phyloP scores from a whole-genome alignment of 2,329 filamentous ascomycete species.

The Hypoxylon sp. region DNA sequence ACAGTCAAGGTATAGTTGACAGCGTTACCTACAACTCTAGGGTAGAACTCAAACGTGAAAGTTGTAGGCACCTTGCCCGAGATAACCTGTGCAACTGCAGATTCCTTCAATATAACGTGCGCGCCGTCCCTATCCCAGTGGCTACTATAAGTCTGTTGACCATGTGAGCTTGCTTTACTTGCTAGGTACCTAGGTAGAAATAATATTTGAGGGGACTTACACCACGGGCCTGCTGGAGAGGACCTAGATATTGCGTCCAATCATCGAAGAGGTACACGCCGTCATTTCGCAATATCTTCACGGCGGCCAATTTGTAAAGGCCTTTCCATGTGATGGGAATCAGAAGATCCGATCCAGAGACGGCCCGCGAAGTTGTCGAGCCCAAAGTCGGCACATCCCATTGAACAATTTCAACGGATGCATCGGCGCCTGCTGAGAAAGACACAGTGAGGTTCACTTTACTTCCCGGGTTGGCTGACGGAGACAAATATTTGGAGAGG shows the following conservation, averaged over 20 bases:
- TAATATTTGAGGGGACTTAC: conserved; percentile 43
- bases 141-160: conserved; percentile 61
- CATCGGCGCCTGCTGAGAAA: conserved; percentile 66
- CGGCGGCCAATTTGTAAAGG: conserved; percentile 63
- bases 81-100: conserved; percentile 63
- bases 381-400: conserved; percentile 64
- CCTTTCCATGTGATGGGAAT: conserved; percentile 69
- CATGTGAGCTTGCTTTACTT: not conserved
- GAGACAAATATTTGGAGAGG: conserved; percentile 60
- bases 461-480: conserved; percentile 60
- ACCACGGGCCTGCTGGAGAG: conserved; percentile 64
- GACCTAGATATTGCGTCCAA: conserved; percentile 68
- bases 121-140: conserved; percentile 67
- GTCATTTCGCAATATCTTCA: conserved; percentile 65
- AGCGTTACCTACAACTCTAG: conserved; percentile 63
- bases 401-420: conserved; percentile 65
- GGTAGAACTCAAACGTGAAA: conserved; percentile 70
- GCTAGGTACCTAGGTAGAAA: not conserved
- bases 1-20: conserved; percentile 62
- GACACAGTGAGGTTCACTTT: conserved; percentile 66
- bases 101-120: conserved; percentile 62
- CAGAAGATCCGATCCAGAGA: conserved; percentile 55
- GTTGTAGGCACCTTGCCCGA: conserved; percentile 60
- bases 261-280: conserved; percentile 68
- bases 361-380: conserved; percentile 45